Percentiles rank a stretch among this genome's conserved stretches.
Conservation (phyloP, 768 basidiomycete species). For the Wakefieldia striispora region DNA sequence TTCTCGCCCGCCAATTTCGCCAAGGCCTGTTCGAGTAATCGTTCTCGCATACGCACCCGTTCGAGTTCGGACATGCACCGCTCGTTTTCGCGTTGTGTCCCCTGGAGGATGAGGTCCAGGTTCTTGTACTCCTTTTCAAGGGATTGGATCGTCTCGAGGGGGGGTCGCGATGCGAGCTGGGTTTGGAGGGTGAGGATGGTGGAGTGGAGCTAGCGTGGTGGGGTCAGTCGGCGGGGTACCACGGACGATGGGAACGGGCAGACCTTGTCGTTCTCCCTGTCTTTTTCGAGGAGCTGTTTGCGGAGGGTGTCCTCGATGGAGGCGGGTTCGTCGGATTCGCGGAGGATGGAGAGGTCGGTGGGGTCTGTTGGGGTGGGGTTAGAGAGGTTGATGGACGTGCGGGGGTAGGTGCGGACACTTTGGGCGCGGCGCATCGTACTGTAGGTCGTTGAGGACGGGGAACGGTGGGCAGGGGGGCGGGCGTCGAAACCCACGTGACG, state of each 20-base stretch:
- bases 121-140: slow-evolving; percentile 73
- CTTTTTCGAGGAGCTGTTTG: slow-evolving; percentile 62
- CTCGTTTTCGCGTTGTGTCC: slow-evolving; percentile 85
- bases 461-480: too few relatives aligned
- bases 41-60: slow-evolving; percentile 66
- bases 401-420: slow-evolving; percentile 53
- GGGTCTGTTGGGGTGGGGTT: slow-evolving; percentile 10
- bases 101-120: slow-evolving; percentile 71
- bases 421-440: slow-evolving; percentile 64
- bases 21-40: slow-evolving; percentile 71
- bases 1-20: slow-evolving; percentile 71
- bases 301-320: slow-evolving; percentile 55
- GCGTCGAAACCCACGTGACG: too few relatives aligned
- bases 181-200: slow-evolving; percentile 63
- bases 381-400: slow-evolving; percentile 45
- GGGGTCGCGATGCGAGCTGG: slow-evolving; percentile 65
- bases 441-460: too few relatives aligned
- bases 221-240: background rate
- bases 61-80: slow-evolving; percentile 81
- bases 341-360: slow-evolving; percentile 60
- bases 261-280: slow-evolving; percentile 71
- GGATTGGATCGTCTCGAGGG: slow-evolving; percentile 61
- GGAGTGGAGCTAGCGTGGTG: slow-evolving; percentile 51
- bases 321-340: slow-evolving; percentile 55
- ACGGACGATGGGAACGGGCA: background rate